Evolutionary conservation across 225 moss, liverwort and hornwort species (phyloP).

Genomic region (Takakia lepidozioides): DNA sequence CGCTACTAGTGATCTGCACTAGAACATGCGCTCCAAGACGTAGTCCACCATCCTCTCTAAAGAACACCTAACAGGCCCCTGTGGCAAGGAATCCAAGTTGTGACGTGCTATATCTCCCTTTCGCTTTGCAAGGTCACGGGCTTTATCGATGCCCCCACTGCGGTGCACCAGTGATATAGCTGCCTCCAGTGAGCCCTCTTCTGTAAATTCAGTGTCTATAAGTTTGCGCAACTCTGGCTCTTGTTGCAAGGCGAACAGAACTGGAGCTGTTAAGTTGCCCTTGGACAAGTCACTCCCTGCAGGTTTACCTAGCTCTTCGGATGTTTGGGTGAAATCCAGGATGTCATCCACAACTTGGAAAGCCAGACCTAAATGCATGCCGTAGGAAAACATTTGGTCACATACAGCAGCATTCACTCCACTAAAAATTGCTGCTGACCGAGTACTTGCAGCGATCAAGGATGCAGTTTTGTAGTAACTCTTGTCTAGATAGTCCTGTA

Average conservation of each 20-base stretch:
- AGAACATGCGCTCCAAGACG: conserved; percentile 70
- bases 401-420: conserved; percentile 41
- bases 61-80: conserved; percentile 40
- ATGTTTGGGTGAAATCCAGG: conserved; percentile 88
- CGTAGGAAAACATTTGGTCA: conserved; percentile 80
- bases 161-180: conserved; percentile 63
- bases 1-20: too few species aligned
- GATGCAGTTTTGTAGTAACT: conserved; percentile 96
- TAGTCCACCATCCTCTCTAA: conserved; percentile 89
- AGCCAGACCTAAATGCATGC: conserved; percentile 78
- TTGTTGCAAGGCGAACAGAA: conserved; percentile 63
- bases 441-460: conserved; percentile 75
- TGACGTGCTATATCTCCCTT: conserved; percentile 56
- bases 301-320: conserved; percentile 92
- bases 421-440: conserved; percentile 88
- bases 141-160: conserved; percentile 76
- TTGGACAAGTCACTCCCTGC: conserved; percentile 85
- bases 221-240: conserved; percentile 63
- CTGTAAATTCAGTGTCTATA: conserved; percentile 66
- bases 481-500: conserved; percentile 84
- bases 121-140: conserved; percentile 71
- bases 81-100: conserved; percentile 64
- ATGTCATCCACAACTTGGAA: conserved; percentile 98
- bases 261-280: conserved; percentile 92
- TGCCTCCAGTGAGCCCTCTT: conserved; percentile 61